phyloP scores from a whole-genome alignment of 176 grass and related monocot species.

The Leersia perrieri region DNA sequence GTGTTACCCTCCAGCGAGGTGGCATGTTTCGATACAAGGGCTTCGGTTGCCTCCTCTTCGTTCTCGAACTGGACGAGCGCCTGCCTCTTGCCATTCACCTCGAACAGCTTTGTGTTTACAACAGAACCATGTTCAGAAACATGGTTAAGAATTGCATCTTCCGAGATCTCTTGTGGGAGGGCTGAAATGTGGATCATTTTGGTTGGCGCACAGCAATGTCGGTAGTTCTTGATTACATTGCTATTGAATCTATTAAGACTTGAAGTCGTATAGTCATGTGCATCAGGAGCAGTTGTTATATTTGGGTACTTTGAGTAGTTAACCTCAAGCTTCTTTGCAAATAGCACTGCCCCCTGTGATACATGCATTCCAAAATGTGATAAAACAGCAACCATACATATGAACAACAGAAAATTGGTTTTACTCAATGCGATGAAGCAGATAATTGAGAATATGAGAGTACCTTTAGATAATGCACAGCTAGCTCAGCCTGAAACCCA shows the following conservation, averaged over 20 bases:
- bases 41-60: conserved; percentile 73
- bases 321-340: conserved; percentile 80
- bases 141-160: conserved; percentile 56
- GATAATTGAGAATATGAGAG: neutral
- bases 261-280: conserved; percentile 67
- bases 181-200: conserved; percentile 94
- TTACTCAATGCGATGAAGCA: conserved; percentile 24
- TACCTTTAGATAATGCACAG: conserved; percentile 89
- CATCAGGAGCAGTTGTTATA: conserved; percentile 69
- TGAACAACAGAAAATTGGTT: neutral
- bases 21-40: conserved; percentile 85
- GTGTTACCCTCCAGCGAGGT: conserved; percentile 63
- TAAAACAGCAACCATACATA: neutral
- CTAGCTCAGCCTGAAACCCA: conserved; percentile 94
- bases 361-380: neutral
- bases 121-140: conserved; percentile 75
- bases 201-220: conserved; percentile 83
- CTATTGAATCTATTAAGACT: conserved; percentile 80
- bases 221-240: conserved; percentile 87
- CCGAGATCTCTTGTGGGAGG: conserved; percentile 69
- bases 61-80: conserved; percentile 71
- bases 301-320: conserved; percentile 87
- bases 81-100: conserved; percentile 84
- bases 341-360: conserved; percentile 64
- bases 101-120: conserved; percentile 77